These are phyloP conservation scores for Boletellus sp. DNA, from an alignment of 768 basidiomycete species.

Conservation along the genomic window DNA sequence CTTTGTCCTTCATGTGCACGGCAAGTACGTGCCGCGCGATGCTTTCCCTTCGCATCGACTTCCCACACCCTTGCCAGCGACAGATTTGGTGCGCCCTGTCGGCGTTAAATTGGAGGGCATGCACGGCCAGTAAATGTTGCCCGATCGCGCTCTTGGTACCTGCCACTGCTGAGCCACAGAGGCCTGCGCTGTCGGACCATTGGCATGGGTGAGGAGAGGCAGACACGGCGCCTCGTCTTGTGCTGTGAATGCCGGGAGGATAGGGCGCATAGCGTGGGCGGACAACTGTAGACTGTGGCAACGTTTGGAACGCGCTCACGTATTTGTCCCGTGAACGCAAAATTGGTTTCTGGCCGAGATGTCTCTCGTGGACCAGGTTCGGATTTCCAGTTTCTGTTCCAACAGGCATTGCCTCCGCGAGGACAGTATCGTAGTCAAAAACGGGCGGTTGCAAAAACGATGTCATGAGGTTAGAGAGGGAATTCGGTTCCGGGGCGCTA, in stretches of 20 bases:
- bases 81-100: conserved; percentile 12
- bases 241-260: not conserved
- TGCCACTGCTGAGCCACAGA: conserved; percentile 1
- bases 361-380: not conserved
- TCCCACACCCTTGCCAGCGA: conserved; percentile 17
- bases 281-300: not conserved
- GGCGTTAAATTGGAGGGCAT: conserved; percentile 5
- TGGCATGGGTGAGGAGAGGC: conserved; percentile 1
- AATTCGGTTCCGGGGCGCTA: not conserved
- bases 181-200: conserved; percentile 1
- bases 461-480: not conserved
- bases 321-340: not conserved
- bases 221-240: not conserved
- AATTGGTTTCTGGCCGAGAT: not conserved
- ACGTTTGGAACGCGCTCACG: not conserved
- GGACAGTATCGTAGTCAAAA: not conserved
- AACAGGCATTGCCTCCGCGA: not conserved
- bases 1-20: conserved; percentile 22
- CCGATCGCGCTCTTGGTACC: conserved; percentile 11
- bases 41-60: conserved; percentile 24
- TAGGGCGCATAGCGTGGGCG: conserved; percentile 8
- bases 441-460: not conserved
- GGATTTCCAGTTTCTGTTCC: not conserved
- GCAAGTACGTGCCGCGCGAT: conserved; percentile 24
- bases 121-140: conserved; percentile 8